A percentile compares a stretch with the other conserved stretches of the same genome.
These are phyloP conservation scores for Ophiostoma pallidulum DNA, from an alignment of 2,329 filamentous ascomycete species.

Conservation along the genomic window DNA sequence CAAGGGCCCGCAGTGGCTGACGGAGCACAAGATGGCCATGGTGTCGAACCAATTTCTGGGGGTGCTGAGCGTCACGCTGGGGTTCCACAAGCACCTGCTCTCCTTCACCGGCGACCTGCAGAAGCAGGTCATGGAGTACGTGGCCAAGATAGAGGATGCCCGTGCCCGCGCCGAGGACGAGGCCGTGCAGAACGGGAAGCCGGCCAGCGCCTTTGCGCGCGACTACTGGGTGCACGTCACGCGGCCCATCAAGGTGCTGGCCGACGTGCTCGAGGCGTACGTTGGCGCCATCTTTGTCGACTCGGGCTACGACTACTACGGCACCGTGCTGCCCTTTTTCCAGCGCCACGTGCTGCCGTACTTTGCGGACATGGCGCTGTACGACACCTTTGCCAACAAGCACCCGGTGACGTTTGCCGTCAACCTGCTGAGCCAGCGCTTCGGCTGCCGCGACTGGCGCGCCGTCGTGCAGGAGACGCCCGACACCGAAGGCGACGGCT, in stretches of 20 bases:
- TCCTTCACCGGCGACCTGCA: constrained; percentile 38
- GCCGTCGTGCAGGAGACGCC: constrained; percentile 44
- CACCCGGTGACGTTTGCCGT: constrained; percentile 72
- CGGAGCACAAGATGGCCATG: constrained; percentile 99
- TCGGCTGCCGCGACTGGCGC: constrained; percentile 54
- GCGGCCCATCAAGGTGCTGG: constrained; percentile 62
- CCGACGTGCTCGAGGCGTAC: constrained; percentile 83
- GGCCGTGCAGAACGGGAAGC: constrained; percentile 26
- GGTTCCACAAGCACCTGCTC: constrained; percentile 65
- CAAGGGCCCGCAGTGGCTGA: constrained; percentile 90
- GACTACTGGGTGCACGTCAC: constrained; percentile 61
- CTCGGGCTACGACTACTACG: constrained; percentile 70
- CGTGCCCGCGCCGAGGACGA: constrained; percentile 26
- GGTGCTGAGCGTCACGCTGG: constrained; percentile 67
- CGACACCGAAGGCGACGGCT: constrained; percentile 25
- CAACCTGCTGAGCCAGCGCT: constrained; percentile 51
- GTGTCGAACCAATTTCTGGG: constrained; percentile 92
- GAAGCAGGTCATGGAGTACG: constrained; percentile 43
- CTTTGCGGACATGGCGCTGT: constrained; percentile 78
- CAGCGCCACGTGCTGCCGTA: constrained; percentile 61
- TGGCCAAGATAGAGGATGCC: constrained; percentile 42
- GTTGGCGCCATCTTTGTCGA: constrained; percentile 90
- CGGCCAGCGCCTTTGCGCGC: constrained; percentile 33
- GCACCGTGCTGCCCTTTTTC: constrained; percentile 68
- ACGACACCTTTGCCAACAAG: constrained; percentile 77